Evolutionary conservation across 495 filamentous ascomycete genomes (phyloP).

Genomic region (Thermothielavioides terrestris): DNA sequence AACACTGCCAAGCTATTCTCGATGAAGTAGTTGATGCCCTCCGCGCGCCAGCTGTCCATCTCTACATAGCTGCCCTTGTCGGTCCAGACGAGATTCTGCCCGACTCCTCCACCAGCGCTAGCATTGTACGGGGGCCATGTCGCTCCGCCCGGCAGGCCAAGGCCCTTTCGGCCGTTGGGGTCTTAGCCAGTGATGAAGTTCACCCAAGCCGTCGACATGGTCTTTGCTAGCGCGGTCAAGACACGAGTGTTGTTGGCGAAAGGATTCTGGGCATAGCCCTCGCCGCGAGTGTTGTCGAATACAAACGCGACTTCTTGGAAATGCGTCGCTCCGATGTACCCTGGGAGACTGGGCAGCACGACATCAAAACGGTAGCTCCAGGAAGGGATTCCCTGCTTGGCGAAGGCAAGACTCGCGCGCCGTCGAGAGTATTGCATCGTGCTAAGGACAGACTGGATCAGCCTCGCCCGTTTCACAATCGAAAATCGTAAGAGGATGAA

Average conservation of each 20-base stretch:
- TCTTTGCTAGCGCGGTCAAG: background rate
- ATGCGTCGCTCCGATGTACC: background rate
- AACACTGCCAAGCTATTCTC: background rate
- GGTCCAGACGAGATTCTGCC: background rate
- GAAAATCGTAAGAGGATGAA: too few relatives aligned
- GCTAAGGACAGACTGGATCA: too few relatives aligned
- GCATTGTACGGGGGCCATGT: background rate
- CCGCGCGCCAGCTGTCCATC: background rate
- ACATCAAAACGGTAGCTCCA: background rate
- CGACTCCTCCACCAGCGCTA: background rate
- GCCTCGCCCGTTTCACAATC: too few relatives aligned
- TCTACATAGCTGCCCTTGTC: background rate
- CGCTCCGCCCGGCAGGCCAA: background rate
- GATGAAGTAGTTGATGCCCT: background rate
- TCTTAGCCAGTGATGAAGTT: background rate
- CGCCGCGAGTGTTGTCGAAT: background rate
- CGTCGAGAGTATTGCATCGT: background rate
- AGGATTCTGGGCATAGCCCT: background rate
- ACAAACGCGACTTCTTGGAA: background rate
- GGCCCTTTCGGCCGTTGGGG: background rate
- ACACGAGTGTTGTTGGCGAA: background rate
- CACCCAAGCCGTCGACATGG: background rate
- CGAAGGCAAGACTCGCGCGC: background rate
- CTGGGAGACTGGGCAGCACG: background rate
- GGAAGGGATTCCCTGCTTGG: background rate